A percentile compares a stretch with the other conserved stretches of the same genome.
These are phyloP conservation scores for Baorangia bicolor DNA, from an alignment of 768 basidiomycete genomes.

Conservation along the genomic window DNA sequence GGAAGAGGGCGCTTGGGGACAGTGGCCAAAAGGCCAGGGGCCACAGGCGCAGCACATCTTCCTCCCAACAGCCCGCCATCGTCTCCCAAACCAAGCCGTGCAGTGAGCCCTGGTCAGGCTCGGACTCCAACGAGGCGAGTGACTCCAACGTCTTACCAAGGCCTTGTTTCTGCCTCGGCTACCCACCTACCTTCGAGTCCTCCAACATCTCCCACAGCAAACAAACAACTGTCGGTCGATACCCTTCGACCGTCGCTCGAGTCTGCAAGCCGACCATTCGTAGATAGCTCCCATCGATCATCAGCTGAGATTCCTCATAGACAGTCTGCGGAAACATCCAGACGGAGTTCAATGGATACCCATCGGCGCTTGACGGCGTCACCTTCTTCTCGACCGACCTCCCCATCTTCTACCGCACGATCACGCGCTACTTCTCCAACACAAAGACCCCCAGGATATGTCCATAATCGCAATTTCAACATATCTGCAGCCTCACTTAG, in stretches of 20 bases:
- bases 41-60: conserved; percentile 43
- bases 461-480: conserved; percentile 56
- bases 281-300: conserved; percentile 35
- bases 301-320: conserved; percentile 40
- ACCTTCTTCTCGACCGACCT: conserved; percentile 40
- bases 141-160: conserved; percentile 41
- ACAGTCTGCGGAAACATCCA: conserved; percentile 27
- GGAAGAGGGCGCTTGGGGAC: conserved; percentile 37
- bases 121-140: conserved; percentile 42
- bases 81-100: conserved; percentile 39
- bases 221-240: conserved; percentile 29
- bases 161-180: conserved; percentile 47
- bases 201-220: conserved; percentile 29
- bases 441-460: conserved; percentile 41
- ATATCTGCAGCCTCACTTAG: conserved; percentile 58
- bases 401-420: conserved; percentile 44
- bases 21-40: conserved; percentile 35
- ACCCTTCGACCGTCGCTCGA: conserved; percentile 17
- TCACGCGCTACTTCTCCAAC: conserved; percentile 47
- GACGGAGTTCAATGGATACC: conserved; percentile 22
- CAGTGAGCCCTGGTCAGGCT: conserved; percentile 42
- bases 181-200: conserved; percentile 47
- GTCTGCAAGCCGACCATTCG: conserved; percentile 19
- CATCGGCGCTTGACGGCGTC: conserved; percentile 26
- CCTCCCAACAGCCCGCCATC: conserved; percentile 39